Percentiles rank a stretch among this genome's conserved stretches.
phyloP scores from a whole-genome alignment of 805 yeast genomes.

The Saccharomycopsis javanensis region DNA sequence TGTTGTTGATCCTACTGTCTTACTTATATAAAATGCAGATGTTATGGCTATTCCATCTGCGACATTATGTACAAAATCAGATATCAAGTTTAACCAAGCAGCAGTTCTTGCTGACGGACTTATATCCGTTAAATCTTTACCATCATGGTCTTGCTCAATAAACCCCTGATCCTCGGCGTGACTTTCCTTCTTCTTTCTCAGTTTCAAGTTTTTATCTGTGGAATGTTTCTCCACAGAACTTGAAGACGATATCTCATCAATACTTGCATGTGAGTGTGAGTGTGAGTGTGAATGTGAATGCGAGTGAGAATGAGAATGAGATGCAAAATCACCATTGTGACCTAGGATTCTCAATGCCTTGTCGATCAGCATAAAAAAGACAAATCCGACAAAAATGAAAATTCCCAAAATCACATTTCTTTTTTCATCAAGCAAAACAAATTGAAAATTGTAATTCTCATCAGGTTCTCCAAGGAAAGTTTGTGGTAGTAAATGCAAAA shows the following conservation, averaged over 20 bases:
- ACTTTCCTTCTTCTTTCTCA: slow-evolving; percentile 19
- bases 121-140: slow-evolving; percentile 26
- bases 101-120: slow-evolving; percentile 32
- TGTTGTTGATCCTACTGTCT: slow-evolving; percentile 55
- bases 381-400: slow-evolving; percentile 51
- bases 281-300: slow-evolving; percentile 38
- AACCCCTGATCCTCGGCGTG: slow-evolving; percentile 21
- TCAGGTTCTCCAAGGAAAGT: slow-evolving; percentile 47
- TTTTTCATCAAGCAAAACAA: slow-evolving; percentile 42
- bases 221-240: slow-evolving; percentile 16
- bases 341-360: slow-evolving; percentile 45
- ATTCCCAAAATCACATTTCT: slow-evolving; percentile 41
- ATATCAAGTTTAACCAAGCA: slow-evolving; percentile 56
- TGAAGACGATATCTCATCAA: slow-evolving; percentile 16
- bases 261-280: slow-evolving; percentile 32
- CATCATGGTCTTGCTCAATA: slow-evolving; percentile 22
- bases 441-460: slow-evolving; percentile 29
- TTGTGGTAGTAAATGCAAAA: slow-evolving; percentile 63
- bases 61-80: slow-evolving; percentile 65
- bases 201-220: slow-evolving; percentile 10
- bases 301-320: slow-evolving; percentile 37
- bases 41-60: slow-evolving; percentile 73
- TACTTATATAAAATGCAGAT: slow-evolving; percentile 54
- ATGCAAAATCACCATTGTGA: slow-evolving; percentile 24
- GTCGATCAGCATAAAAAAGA: slow-evolving; percentile 52